These are phyloP conservation scores for Xylaria sp. DNA, from an alignment of 2,329 filamentous ascomycete species.

Conservation along the genomic window DNA sequence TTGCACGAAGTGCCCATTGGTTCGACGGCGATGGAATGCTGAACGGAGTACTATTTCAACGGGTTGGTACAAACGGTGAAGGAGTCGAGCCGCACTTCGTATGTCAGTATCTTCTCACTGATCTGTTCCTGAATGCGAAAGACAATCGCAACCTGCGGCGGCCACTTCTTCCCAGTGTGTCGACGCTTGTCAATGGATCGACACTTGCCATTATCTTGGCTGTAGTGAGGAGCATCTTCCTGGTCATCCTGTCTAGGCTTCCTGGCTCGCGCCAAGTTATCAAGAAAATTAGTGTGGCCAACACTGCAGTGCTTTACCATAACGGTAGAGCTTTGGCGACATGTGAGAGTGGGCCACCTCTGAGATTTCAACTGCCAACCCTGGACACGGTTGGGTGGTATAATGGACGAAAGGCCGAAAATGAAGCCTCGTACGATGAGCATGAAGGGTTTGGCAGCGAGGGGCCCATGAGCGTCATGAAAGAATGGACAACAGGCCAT, in stretches of 20 bases:
- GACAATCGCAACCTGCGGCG: conserved; percentile 42
- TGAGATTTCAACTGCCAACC: conserved; percentile 57
- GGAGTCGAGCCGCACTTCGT: conserved; percentile 57
- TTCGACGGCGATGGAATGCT: conserved; percentile 75
- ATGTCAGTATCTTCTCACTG: conserved; percentile 64
- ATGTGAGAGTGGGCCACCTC: conserved; percentile 66
- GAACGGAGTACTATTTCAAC: conserved; percentile 57
- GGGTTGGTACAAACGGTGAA: conserved; percentile 32
- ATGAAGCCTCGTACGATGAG: conserved; percentile 30
- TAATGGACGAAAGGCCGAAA: conserved; percentile 54
- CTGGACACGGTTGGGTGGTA: conserved; percentile 68
- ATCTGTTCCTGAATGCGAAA: conserved; percentile 54
- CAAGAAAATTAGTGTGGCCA: conserved; percentile 65
- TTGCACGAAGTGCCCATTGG: conserved; percentile 62
- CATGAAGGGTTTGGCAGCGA: conserved; percentile 47
- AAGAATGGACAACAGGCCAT: conserved; percentile 66
- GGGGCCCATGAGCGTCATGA: conserved; percentile 56
- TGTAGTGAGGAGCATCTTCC: conserved; percentile 51
- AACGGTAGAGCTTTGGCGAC: conserved; percentile 64
- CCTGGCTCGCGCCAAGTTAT: conserved; percentile 52
- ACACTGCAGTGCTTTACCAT: conserved; percentile 62
- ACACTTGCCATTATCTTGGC: conserved; percentile 45
- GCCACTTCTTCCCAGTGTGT: conserved; percentile 62
- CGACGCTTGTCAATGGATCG: conserved; percentile 57
- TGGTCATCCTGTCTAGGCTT: conserved; percentile 54